phyloP scores from a whole-genome alignment of 768 basidiomycete genomes.

The Termitomyces sp. region DNA sequence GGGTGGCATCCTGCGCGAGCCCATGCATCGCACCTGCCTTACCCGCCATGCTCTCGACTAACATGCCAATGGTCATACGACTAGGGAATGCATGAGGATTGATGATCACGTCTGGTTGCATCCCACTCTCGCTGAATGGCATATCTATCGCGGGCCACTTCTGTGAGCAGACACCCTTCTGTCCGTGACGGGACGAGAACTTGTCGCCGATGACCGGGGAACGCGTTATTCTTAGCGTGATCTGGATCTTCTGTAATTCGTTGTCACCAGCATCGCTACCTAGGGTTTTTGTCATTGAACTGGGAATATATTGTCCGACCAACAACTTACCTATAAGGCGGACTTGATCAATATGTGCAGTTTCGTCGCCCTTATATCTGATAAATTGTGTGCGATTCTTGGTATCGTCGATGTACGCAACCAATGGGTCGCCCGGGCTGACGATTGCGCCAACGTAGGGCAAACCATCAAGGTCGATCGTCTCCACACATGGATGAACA shows the following conservation, averaged over 20 bases:
- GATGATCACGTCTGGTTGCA: constrained; percentile 99
- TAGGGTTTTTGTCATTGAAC: constrained; percentile 21
- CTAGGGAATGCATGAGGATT: constrained; percentile 99
- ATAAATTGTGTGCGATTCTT: constrained; percentile 77
- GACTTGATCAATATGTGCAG: constrained; percentile 84
- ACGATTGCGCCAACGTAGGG: constrained; percentile 72
- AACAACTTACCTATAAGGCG: constrained; percentile 69
- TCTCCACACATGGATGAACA: constrained; percentile 34
- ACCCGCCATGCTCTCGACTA: constrained; percentile 99
- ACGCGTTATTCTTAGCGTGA: constrained; percentile 90
- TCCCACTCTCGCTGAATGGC: constrained; percentile 98
- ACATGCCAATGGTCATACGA: constrained; percentile 99
- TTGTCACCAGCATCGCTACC: constrained; percentile 84
- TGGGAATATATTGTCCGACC: background rate
- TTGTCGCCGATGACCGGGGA: constrained; percentile 98
- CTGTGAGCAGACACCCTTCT: constrained; percentile 99
- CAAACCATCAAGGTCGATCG: constrained; percentile 79
- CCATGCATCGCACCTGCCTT: constrained; percentile 99
- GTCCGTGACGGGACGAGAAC: constrained; percentile 97
- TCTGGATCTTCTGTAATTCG: constrained; percentile 87
- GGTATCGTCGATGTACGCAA: constrained; percentile 84
- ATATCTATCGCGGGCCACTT: constrained; percentile 98
- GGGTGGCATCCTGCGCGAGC: constrained; percentile 96
- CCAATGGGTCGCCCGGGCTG: constrained; percentile 70
- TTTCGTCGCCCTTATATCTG: constrained; percentile 97